phyloP scores from a whole-genome alignment of 176 grass and related monocot species.

The Zizania latifolia region DNA sequence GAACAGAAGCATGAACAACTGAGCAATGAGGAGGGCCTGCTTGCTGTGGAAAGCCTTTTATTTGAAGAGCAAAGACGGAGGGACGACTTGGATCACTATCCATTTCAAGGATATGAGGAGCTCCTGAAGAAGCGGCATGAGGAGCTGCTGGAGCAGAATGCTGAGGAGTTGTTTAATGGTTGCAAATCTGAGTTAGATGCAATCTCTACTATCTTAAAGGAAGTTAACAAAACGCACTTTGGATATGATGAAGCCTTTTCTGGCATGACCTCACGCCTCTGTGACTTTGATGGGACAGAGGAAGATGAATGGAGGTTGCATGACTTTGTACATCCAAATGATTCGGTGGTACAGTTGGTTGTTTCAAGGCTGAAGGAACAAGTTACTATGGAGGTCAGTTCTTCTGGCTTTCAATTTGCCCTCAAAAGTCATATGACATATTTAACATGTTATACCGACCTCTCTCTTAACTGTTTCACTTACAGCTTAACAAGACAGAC shows the following conservation, averaged over 20 bases:
- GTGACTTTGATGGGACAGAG: constrained; percentile 49
- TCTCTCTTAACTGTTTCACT: constrained; percentile 5
- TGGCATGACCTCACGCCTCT: constrained; percentile 37
- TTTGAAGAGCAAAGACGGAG: constrained; percentile 62
- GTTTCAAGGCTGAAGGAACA: constrained; percentile 59
- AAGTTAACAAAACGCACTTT: constrained; percentile 53
- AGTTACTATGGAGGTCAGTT: constrained; percentile 48
- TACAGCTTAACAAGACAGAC: constrained; percentile 83
- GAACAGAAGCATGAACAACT: constrained; percentile 69
- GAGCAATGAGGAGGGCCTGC: constrained; percentile 51
- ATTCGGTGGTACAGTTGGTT: constrained; percentile 43
- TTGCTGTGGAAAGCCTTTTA: constrained; percentile 50
- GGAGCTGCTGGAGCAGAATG: constrained; percentile 41
- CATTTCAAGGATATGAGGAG: constrained; percentile 55
- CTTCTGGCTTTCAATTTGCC: constrained; percentile 6
- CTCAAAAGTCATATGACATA: neutral
- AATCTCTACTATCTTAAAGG: constrained; percentile 64
- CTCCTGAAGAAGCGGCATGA: constrained; percentile 63
- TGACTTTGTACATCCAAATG: constrained; percentile 55
- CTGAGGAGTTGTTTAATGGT: constrained; percentile 42
- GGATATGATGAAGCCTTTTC: constrained; percentile 56
- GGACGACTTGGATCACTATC: constrained; percentile 29
- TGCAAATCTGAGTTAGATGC: constrained; percentile 54
- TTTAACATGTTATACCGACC: constrained; percentile 9
- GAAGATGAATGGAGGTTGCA: constrained; percentile 66